A percentile compares a stretch with the other conserved stretches of the same genome.
Conservation (phyloP, 2,329 filamentous ascomycete genomes). For the Cercospora zeae-maydis region DNA sequence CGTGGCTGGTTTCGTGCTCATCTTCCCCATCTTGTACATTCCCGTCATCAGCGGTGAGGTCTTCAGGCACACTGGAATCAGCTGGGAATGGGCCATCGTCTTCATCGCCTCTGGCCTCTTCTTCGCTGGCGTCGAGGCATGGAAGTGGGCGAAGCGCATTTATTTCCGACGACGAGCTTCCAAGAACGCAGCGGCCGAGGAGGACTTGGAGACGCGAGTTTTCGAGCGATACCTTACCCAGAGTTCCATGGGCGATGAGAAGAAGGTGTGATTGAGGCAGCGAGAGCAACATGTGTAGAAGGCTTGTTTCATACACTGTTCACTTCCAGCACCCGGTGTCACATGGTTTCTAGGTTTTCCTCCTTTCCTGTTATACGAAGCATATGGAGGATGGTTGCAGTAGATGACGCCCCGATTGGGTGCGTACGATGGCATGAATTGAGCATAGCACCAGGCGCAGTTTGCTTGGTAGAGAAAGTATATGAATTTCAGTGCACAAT, state of each 20-base stretch:
- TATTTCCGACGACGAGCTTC: constrained; percentile 22
- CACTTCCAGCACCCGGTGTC: not conserved
- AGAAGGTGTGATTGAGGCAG: constrained; percentile 14
- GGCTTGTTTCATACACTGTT: not conserved
- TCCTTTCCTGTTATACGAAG: not conserved
- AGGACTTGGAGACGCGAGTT: constrained; percentile 25
- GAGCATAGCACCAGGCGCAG: not conserved
- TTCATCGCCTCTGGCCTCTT: constrained; percentile 49
- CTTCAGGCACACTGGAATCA: constrained; percentile 63
- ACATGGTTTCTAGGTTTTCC: not conserved
- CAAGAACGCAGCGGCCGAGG: constrained; percentile 11
- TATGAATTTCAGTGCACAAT: too few relatives aligned
- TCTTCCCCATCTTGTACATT: constrained; percentile 57
- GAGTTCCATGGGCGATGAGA: constrained; percentile 20
- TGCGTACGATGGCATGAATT: not conserved
- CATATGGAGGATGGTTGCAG: not conserved
- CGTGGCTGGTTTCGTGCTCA: constrained; percentile 44
- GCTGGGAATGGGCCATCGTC: constrained; percentile 68
- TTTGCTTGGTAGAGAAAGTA: not conserved
- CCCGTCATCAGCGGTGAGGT: constrained; percentile 63
- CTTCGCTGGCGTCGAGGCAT: constrained; percentile 61
- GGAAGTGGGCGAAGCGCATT: constrained; percentile 63
- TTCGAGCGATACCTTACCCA: constrained; percentile 29
- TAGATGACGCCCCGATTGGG: not conserved
- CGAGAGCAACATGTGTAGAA: too few relatives aligned